These are phyloP conservation scores for Apiospora marii DNA, from an alignment of 2,329 filamentous ascomycete species.

Conservation along the genomic window DNA sequence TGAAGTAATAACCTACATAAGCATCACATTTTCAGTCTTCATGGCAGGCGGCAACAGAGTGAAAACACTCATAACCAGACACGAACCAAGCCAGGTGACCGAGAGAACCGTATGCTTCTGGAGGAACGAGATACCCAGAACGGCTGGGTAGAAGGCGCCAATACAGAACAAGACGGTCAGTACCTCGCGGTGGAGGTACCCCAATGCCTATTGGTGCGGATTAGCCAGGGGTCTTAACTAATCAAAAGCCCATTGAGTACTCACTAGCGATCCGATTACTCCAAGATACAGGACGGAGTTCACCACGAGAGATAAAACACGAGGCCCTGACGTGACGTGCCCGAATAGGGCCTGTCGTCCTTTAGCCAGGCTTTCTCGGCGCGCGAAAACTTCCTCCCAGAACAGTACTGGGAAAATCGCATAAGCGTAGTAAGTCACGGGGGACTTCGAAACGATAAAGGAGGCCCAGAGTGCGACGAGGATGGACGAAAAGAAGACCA, in stretches of 20 bases:
- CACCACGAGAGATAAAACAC: constrained; percentile 65
- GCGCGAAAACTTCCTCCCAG: constrained; percentile 93
- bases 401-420: constrained; percentile 92
- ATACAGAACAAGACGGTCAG: constrained; percentile 82
- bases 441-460: constrained; percentile 81
- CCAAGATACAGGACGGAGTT: constrained; percentile 74
- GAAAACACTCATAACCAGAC: constrained; percentile 86
- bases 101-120: constrained; percentile 69
- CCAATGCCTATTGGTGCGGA: constrained; percentile 71
- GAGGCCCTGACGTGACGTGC: constrained; percentile 68
- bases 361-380: constrained; percentile 71
- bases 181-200: constrained; percentile 90
- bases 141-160: constrained; percentile 78
- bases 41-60: constrained; percentile 82
- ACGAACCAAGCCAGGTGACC: constrained; percentile 77
- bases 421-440: constrained; percentile 87
- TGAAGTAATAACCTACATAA: constrained; percentile 38
- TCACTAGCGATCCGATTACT: constrained; percentile 79
- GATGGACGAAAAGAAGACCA: constrained; percentile 75
- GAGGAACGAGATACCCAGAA: constrained; percentile 78
- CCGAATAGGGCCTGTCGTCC: constrained; percentile 75
- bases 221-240: background rate
- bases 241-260: constrained; percentile 35
- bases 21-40: constrained; percentile 77
- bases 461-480: constrained; percentile 81